phyloP scores from a whole-genome alignment of 306 rosid species.

The Begonia peltatifolia region DNA sequence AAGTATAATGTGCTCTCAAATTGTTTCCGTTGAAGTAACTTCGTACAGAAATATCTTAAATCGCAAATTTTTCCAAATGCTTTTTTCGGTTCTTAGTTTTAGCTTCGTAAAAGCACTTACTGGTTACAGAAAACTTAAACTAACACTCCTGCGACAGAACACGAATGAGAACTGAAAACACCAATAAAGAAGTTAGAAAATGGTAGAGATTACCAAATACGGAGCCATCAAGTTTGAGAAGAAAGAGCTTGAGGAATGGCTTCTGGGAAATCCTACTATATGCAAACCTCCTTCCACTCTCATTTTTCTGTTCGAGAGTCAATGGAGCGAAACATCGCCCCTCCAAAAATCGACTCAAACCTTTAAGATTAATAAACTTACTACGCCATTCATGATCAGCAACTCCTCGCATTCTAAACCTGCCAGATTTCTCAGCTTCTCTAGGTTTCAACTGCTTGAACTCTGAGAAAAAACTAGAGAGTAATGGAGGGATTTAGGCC shows the following conservation, averaged over 20 bases:
- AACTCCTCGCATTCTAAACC: conserved; percentile 3
- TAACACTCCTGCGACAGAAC: not conserved
- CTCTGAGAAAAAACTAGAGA: not conserved
- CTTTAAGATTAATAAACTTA: conserved; percentile 5
- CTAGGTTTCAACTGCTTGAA: too few relatives aligned
- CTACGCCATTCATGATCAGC: conserved; percentile 1
- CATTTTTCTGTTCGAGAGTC: conserved; percentile 8
- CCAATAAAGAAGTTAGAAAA: not conserved
- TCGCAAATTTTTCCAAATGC: too few relatives aligned
- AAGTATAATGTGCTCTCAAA: too few relatives aligned
- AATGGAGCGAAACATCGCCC: conserved; percentile 17
- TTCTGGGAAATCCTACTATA: conserved; percentile 21
- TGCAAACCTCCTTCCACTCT: not conserved
- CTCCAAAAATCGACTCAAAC: conserved; percentile 13
- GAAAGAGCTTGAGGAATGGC: conserved; percentile 24
- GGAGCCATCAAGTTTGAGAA: conserved; percentile 39
- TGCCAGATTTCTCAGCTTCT: not conserved
- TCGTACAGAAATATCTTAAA: too few relatives aligned
- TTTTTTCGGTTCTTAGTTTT: too few relatives aligned
- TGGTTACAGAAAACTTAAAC: not conserved
- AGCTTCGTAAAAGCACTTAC: too few relatives aligned
- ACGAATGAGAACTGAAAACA: not conserved
- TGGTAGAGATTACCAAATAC: conserved; percentile 22
- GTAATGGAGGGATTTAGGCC: conserved; percentile 1
- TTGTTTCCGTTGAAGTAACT: too few relatives aligned